Evolutionary conservation across 169 alveolate genomes (phyloP).

Genomic region (Eimeria necatrix): DNA sequence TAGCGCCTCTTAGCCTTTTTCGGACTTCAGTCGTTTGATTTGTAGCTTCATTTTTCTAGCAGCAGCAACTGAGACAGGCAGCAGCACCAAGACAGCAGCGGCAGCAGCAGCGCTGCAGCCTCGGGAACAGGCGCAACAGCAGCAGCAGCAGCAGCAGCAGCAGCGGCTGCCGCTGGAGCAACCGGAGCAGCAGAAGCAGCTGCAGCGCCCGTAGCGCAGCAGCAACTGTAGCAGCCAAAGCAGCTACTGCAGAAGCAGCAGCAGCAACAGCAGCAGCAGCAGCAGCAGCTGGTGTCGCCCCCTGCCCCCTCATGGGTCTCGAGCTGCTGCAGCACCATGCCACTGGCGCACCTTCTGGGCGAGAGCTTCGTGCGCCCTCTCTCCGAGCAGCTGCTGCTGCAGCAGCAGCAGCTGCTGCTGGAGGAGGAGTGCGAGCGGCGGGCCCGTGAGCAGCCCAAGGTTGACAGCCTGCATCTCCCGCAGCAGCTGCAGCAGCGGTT

Average conservation of each 20-base stretch:
- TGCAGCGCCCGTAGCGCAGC: not conserved
- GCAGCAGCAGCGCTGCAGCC: not conserved
- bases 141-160: not conserved
- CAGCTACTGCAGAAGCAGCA: not conserved
- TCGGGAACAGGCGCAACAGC: not conserved
- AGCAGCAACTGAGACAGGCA: slow-evolving; percentile 7
- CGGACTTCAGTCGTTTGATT: not conserved
- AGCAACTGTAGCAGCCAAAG: too few relatives aligned
- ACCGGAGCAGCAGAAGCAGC: not conserved
- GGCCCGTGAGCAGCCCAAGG: not conserved
- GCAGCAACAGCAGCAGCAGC: not conserved
- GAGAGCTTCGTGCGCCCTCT: slow-evolving; percentile 54
- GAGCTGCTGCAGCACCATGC: slow-evolving; percentile 44
- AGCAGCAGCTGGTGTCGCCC: slow-evolving; percentile 11
- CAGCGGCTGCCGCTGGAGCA: not conserved
- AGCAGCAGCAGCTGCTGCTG: slow-evolving; percentile 66
- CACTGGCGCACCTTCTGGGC: slow-evolving; percentile 40
- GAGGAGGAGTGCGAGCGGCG: slow-evolving; percentile 40
- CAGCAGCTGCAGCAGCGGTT: not conserved
- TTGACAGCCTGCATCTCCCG: not conserved
- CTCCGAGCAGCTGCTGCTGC: slow-evolving; percentile 71
- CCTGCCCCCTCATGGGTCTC: slow-evolving; percentile 29
- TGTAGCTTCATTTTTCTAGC: not conserved
- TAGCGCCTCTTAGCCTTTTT: not conserved
- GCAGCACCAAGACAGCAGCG: slow-evolving; percentile 15